Conservation (phyloP, 2,329 filamentous ascomycete genomes). For the Exophiala mesophila region DNA sequence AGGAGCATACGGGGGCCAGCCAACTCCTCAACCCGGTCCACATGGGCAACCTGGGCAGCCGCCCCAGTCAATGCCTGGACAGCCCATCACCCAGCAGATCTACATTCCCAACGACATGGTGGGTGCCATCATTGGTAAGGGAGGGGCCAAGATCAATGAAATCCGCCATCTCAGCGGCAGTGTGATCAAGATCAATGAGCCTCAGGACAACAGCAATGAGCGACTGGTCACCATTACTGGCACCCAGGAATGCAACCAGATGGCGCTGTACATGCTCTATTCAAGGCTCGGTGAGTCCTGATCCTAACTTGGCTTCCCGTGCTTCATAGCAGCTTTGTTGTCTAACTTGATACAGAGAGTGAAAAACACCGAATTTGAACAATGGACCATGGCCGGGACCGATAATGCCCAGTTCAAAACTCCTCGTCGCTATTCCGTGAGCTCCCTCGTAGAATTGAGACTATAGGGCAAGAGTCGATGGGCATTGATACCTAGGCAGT, state of each 20-base stretch:
- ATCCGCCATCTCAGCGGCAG: constrained; percentile 95
- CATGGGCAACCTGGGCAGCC: constrained; percentile 64
- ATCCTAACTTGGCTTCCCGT: constrained; percentile 18
- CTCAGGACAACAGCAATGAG: constrained; percentile 98
- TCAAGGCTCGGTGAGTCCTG: constrained; percentile 76
- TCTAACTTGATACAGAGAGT: too few species aligned
- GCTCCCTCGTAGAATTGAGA: too few species aligned
- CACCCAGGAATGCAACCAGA: constrained; percentile 97
- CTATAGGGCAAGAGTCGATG: too few species aligned
- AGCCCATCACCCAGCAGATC: constrained; percentile 93
- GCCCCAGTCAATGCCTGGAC: constrained; percentile 67
- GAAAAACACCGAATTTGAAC: constrained; percentile 62
- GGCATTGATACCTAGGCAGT: too few species aligned
- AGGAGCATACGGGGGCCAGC: constrained; percentile 55
- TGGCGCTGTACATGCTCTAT: constrained; percentile 99
- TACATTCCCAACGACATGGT: constrained; percentile 99
- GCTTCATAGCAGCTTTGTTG: too few species aligned
- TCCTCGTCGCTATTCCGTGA: too few species aligned
- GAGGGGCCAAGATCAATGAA: constrained; percentile 98
- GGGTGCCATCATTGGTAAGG: constrained; percentile 97
- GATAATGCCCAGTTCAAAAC: too few species aligned
- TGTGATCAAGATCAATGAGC: constrained; percentile 99
- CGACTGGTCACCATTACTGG: constrained; percentile 95
- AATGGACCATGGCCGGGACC: too few species aligned
- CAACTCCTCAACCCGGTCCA: constrained; percentile 53